These are phyloP conservation scores for Gigaspora rosea DNA, from an alignment of 192 early-diverging fungal genomes.

Conservation along the genomic window DNA sequence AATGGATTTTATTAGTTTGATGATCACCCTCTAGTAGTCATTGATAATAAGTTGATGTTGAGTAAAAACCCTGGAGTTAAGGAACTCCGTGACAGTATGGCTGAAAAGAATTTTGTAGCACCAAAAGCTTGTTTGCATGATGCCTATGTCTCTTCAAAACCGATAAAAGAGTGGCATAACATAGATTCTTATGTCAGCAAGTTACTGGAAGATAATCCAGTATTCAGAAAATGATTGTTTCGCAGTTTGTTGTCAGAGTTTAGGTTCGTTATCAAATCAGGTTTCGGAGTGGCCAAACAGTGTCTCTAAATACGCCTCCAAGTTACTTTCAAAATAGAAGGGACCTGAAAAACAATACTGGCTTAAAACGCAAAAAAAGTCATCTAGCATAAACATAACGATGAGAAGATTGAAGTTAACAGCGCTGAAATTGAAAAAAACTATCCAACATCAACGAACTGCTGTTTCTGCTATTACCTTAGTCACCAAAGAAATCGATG, in stretches of 20 bases:
- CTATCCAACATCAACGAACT: constrained; percentile 3
- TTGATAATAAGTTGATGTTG: too few species aligned
- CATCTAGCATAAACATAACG: neutral
- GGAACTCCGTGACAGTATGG: too few species aligned
- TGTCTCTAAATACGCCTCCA: constrained; percentile 22
- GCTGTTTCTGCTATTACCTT: constrained; percentile 17
- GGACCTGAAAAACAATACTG: constrained; percentile 20
- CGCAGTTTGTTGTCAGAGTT: constrained; percentile 7
- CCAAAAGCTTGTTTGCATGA: too few species aligned
- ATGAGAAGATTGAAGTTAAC: constrained; percentile 16
- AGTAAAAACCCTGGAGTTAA: too few species aligned
- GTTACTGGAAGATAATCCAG: constrained; percentile 29
- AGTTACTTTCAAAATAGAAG: constrained; percentile 28
- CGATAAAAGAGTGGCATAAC: constrained; percentile 32
- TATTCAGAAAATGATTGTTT: constrained; percentile 2
- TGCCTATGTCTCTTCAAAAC: constrained; percentile 27
- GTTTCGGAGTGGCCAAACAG: constrained; percentile 29
- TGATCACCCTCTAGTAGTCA: too few species aligned
- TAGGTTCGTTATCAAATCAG: constrained; percentile 22
- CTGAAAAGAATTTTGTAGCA: too few species aligned
- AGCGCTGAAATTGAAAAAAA: constrained; percentile 29
- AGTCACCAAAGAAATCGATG: constrained; percentile 3
- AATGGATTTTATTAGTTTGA: too few species aligned
- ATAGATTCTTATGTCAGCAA: constrained; percentile 26
- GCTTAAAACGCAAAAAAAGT: constrained; percentile 20